Conservation (phyloP, 371 early-diverging fungal species). For the Actinomortierella ambigua region DNA sequence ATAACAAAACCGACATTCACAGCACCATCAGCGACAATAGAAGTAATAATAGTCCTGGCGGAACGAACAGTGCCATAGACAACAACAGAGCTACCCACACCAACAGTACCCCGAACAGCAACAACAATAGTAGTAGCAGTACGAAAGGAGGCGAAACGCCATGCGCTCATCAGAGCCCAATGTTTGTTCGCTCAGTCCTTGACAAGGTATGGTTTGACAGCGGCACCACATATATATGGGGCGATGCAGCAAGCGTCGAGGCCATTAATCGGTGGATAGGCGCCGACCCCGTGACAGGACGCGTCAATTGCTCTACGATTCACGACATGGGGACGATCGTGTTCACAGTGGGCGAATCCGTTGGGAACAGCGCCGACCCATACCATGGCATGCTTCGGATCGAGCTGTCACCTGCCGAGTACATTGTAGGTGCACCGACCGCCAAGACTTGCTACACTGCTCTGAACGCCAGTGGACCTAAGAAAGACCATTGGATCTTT, state of each 20-base stretch:
- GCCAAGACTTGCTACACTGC: conserved; percentile 19
- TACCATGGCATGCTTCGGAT: conserved; percentile 2
- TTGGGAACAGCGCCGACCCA: neutral
- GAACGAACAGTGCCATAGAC: too few relatives aligned
- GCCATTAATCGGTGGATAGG: conserved; percentile 28
- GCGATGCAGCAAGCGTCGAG: conserved; percentile 10
- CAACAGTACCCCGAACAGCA: neutral
- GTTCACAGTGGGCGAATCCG: conserved; percentile 13
- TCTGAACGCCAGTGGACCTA: conserved; percentile 7
- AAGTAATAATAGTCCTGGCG: too few relatives aligned
- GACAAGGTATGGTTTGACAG: conserved; percentile 36
- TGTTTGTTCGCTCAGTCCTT: conserved; percentile 8
- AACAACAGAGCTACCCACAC: neutral
- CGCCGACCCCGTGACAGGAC: conserved; percentile 25
- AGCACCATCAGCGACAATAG: too few relatives aligned
- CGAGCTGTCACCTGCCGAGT: conserved; percentile 21
- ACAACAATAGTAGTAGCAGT: neutral
- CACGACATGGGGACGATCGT: conserved; percentile 19
- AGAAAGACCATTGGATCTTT: conserved; percentile 29
- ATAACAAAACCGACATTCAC: too few relatives aligned
- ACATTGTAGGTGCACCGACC: conserved; percentile 12
- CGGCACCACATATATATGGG: conserved; percentile 35
- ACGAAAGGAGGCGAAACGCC: neutral
- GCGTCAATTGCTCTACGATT: conserved; percentile 14
- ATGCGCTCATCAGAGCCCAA: too few relatives aligned